Conservation (phyloP, 495 filamentous ascomycete species). For the Evansstolkia leycettana region DNA sequence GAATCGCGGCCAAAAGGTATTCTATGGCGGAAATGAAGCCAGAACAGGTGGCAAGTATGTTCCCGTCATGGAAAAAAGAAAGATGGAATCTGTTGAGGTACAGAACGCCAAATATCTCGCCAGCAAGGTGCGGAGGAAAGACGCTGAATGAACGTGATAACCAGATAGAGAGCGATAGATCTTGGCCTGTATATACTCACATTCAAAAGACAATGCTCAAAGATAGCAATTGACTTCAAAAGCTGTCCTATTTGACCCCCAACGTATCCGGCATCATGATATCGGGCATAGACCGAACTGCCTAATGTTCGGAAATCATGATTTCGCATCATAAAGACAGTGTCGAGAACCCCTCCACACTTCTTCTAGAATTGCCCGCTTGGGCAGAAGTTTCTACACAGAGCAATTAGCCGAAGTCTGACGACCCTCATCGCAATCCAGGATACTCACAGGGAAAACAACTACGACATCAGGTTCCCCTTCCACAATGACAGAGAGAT, state of each 20-base stretch:
- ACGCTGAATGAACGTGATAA: conserved; percentile 8
- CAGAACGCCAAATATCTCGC: conserved; percentile 68
- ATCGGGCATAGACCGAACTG: too few relatives aligned
- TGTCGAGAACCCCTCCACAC: conserved; percentile 73
- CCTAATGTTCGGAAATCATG: conserved; percentile 20
- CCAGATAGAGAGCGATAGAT: conserved; percentile 5
- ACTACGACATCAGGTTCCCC: conserved; percentile 82
- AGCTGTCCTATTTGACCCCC: too few relatives aligned
- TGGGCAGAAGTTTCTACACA: conserved; percentile 52
- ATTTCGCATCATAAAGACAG: conserved; percentile 62
- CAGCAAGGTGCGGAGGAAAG: conserved; percentile 46
- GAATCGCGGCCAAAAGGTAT: conserved; percentile 45
- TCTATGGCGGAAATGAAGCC: conserved; percentile 54
- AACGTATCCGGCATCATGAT: too few relatives aligned
- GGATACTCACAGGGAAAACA: conserved; percentile 63
- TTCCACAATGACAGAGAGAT: conserved; percentile 81
- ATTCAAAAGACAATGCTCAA: neutral
- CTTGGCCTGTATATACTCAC: conserved; percentile 11
- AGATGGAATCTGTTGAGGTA: conserved; percentile 52
- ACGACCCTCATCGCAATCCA: neutral
- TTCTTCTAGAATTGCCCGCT: conserved; percentile 56
- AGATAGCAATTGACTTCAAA: neutral
- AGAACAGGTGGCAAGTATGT: conserved; percentile 54
- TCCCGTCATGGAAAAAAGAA: conserved; percentile 52
- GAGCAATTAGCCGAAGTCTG: neutral